Base-by-base conservation (phyloP, 2,329 filamentous ascomycete genomes). In the Ophiostoma sp. region DNA sequence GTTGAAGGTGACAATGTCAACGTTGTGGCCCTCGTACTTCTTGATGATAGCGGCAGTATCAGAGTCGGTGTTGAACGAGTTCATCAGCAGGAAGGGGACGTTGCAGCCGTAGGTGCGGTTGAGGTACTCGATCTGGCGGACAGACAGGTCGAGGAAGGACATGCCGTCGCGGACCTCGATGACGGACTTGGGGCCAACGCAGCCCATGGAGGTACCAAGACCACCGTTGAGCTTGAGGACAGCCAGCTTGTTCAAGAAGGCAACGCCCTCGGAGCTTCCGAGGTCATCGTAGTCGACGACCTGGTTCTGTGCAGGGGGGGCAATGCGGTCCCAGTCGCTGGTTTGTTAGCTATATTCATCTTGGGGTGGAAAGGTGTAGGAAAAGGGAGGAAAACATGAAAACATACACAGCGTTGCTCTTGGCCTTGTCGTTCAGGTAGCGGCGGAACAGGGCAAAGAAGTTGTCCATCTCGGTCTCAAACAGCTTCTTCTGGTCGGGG, bases 381-480 rank as follows among this genome's bases (percentile, higher is more conserved):
- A n/a, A n/a, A n/a, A 17, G 41, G 17, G 6, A 44, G 15, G 15
- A 44, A 44, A 44, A 17, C 4, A 44, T 13, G 44, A 48, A 71
- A 71, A 81, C 87, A 75, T 85, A 90, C 87, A 95, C 88, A 68
- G 89, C 89, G 80, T 95, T 97, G 80, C 94, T 94, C 89, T 98
- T 98, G 79, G 95, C 94, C 86, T 97, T 97, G 85, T 98, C 95
- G 80, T 97, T 97, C 74, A 99, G 85, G 83, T 97, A 99, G 83
- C 95, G 89, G 79, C 95, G 91, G 90, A 99, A 99, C 73, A 99
- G 90, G 72, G 93, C 90, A 80, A 99, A 99, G 87, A 99, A 99
- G 89, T 99, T 99, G 88, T 99, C 95, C 94, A 97, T 98, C 84
- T 99, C 94, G 4, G 94, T 96, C 84, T 98, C 94, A 81, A 98